Conservation (phyloP, 2,329 filamentous ascomycete genomes). For the Cladosporium sp. region DNA sequence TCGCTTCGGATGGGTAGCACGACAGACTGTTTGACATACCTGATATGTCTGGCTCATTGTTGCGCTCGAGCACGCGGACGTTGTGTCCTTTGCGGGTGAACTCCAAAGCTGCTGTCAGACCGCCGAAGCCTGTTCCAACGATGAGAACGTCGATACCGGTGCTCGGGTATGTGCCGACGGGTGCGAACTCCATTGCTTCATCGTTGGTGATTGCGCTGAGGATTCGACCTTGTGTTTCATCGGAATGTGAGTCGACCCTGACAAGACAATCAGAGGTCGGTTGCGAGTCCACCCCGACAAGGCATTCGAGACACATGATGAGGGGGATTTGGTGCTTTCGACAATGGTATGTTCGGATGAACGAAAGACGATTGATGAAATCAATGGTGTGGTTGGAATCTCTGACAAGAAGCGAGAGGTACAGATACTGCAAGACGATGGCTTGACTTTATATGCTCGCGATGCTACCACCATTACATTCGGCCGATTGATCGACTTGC, state of each 20-base stretch:
- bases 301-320: slow-evolving; percentile 10
- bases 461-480: neutral
- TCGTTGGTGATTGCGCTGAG: slow-evolving; percentile 23
- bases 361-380: neutral
- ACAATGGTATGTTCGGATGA: neutral
- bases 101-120: slow-evolving; percentile 27
- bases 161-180: slow-evolving; percentile 50
- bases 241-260: neutral
- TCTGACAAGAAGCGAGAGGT: neutral
- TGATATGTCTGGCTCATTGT: slow-evolving; percentile 50
- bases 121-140: slow-evolving; percentile 29
- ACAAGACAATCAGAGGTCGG: neutral
- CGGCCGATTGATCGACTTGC: neutral
- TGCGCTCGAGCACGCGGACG: slow-evolving; percentile 31
- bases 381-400: neutral
- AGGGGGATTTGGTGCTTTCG: neutral
- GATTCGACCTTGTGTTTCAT: neutral
- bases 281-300: neutral
- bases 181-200: slow-evolving; percentile 25
- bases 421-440: neutral
- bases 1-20: neutral
- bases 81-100: slow-evolving; percentile 30
- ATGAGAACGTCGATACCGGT: slow-evolving; percentile 29
- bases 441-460: neutral
- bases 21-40: slow-evolving; percentile 36